phyloP scores from a whole-genome alignment of 2,329 filamentous ascomycete genomes.

The Verticillium alfalfae region DNA sequence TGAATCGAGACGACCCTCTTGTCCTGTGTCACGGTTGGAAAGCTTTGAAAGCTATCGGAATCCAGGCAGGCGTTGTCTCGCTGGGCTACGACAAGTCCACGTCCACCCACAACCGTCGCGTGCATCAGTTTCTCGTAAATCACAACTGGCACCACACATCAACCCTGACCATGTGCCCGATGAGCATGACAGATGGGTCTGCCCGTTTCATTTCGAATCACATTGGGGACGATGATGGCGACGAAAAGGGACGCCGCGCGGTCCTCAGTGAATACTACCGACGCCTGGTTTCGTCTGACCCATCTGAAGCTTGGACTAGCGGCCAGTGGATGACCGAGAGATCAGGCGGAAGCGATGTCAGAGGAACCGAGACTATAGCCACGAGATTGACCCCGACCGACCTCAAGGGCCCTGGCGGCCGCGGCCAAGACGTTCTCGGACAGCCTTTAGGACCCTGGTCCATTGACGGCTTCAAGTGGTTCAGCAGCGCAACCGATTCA shows the following conservation, averaged over 20 bases:
- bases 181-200: slow-evolving; percentile 62
- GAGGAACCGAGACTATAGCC: slow-evolving; percentile 60
- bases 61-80: slow-evolving; percentile 10
- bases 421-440: slow-evolving; percentile 7
- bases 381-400: slow-evolving; percentile 4
- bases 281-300: slow-evolving; percentile 48
- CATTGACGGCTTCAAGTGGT: slow-evolving; percentile 68
- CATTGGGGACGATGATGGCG: slow-evolving; percentile 16
- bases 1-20: slow-evolving; percentile 11
- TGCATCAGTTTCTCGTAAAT: slow-evolving; percentile 8
- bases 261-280: slow-evolving; percentile 48
- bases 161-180: slow-evolving; percentile 42
- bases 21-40: slow-evolving; percentile 11
- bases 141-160: slow-evolving; percentile 7
- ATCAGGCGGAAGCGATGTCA: slow-evolving; percentile 63
- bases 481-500: slow-evolving; percentile 61
- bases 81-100: slow-evolving; percentile 5
- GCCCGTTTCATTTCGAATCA: slow-evolving; percentile 43
- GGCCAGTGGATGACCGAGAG: slow-evolving; percentile 78
- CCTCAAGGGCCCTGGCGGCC: slow-evolving; percentile 18
- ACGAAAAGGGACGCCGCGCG: slow-evolving; percentile 22
- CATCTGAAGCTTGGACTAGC: slow-evolving; percentile 56
- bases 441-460: slow-evolving; percentile 50
- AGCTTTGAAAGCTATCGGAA: slow-evolving; percentile 10
- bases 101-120: slow-evolving; percentile 7